Percentiles rank a stretch among this genome's conserved stretches.
Conservation (phyloP, 192 early-diverging fungal genomes). For the Podila clonocystis region DNA sequence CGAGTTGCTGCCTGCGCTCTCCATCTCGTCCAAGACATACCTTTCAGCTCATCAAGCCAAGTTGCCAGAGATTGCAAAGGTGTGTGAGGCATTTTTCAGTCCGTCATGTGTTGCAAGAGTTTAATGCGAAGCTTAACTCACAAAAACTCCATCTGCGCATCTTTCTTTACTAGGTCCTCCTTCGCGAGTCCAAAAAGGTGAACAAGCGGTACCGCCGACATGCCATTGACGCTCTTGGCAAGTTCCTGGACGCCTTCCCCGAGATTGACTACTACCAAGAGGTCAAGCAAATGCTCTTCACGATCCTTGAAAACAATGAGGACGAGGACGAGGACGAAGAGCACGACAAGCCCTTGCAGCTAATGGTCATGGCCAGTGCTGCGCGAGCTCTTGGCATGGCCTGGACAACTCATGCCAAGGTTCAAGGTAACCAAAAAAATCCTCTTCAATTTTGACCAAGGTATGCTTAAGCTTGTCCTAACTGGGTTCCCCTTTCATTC, state of each 20-base stretch:
- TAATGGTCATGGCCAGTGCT: constrained; percentile 74
- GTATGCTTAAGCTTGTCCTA: neutral
- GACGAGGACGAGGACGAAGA: constrained; percentile 71
- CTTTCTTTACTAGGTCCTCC: constrained; percentile 55
- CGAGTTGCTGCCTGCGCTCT: constrained; percentile 64
- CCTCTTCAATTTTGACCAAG: constrained; percentile 8
- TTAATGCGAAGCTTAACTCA: neutral
- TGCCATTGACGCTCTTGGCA: constrained; percentile 70
- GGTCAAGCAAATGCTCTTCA: constrained; percentile 63
- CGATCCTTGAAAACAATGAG: constrained; percentile 53
- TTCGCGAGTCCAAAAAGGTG: constrained; percentile 81
- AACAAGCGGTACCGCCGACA: constrained; percentile 76
- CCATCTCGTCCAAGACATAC: constrained; percentile 63
- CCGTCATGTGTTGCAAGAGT: neutral
- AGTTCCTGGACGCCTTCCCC: constrained; percentile 66
- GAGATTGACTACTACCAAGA: constrained; percentile 67
- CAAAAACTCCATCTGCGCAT: neutral
- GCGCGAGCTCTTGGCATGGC: constrained; percentile 70
- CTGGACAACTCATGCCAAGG: constrained; percentile 54
- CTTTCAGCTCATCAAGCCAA: constrained; percentile 43
- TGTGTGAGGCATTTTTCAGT: constrained; percentile 24
- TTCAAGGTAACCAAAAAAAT: constrained; percentile 61
- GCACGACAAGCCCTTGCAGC: constrained; percentile 64
- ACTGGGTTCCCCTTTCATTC: neutral
- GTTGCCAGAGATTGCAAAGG: constrained; percentile 56